phyloP scores from a whole-genome alignment of 768 basidiomycete genomes.

The Pisolithus tinctorius region DNA sequence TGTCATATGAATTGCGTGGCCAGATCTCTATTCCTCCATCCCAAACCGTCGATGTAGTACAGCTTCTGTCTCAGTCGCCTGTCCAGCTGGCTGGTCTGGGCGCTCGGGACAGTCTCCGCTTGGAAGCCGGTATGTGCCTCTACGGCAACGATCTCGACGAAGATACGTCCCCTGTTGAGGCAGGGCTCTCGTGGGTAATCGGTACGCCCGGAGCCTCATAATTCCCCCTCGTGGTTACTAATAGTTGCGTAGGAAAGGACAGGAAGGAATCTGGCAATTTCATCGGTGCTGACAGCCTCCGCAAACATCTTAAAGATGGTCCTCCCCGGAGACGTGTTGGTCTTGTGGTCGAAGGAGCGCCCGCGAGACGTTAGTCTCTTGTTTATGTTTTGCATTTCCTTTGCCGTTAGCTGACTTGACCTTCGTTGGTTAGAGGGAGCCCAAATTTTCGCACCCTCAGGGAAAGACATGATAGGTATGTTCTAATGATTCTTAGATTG shows the following conservation, averaged over 20 bases:
- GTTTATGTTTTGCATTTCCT: too few species aligned
- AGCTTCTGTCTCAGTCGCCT: slow-evolving; percentile 48
- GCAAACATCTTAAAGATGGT: slow-evolving; percentile 73
- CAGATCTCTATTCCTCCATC: slow-evolving; percentile 87
- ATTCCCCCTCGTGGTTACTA: not conserved
- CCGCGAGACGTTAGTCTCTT: slow-evolving; percentile 38
- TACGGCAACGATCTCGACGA: slow-evolving; percentile 95
- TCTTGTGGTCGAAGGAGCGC: slow-evolving; percentile 73
- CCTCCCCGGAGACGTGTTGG: slow-evolving; percentile 76
- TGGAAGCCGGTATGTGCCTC: slow-evolving; percentile 96
- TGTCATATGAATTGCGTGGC: not conserved
- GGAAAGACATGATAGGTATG: slow-evolving; percentile 56
- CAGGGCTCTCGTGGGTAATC: slow-evolving; percentile 89
- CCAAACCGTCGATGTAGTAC: slow-evolving; percentile 65
- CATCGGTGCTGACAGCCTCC: slow-evolving; percentile 57
- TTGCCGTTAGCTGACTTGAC: too few species aligned
- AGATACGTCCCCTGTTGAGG: slow-evolving; percentile 80
- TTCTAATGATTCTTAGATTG: slow-evolving; percentile 6
- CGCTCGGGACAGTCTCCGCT: slow-evolving; percentile 85
- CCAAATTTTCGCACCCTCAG: slow-evolving; percentile 54
- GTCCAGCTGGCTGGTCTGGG: slow-evolving; percentile 88
- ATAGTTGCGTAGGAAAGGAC: slow-evolving; percentile 59
- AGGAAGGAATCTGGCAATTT: slow-evolving; percentile 62
- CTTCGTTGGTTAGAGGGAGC: slow-evolving; percentile 55
- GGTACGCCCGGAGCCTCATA: slow-evolving; percentile 39